A percentile compares a stretch with the other conserved stretches of the same genome.
These are phyloP conservation scores for Cryoendolithus antarcticus DNA, from an alignment of 2,329 filamentous ascomycete species.

Conservation along the genomic window DNA sequence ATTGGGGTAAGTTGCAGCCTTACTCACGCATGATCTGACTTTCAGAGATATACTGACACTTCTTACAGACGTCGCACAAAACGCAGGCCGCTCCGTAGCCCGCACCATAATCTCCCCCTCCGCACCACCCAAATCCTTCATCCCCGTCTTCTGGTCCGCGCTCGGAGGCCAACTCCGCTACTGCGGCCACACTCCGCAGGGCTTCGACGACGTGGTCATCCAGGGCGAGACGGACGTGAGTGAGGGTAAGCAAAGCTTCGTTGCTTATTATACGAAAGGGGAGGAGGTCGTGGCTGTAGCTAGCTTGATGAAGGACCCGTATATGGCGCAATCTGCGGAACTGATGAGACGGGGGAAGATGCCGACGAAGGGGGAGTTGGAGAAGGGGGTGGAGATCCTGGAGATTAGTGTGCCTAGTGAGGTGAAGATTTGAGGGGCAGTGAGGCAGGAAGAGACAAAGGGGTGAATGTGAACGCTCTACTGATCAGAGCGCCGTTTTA, in stretches of 20 bases:
- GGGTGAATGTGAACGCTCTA: too few species aligned
- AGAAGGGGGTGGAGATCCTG: conserved; percentile 44
- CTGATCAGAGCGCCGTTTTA: too few species aligned
- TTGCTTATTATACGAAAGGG: conserved; percentile 77
- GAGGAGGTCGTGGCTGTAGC: conserved; percentile 83
- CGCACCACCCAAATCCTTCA: conserved; percentile 56
- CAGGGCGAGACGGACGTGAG: conserved; percentile 57
- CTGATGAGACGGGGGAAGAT: conserved; percentile 75
- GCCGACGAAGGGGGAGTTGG: conserved; percentile 66
- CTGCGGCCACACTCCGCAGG: conserved; percentile 72
- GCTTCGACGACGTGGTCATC: conserved; percentile 77
- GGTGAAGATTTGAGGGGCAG: conserved; percentile 29
- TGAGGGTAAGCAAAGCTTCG: conserved; percentile 57
- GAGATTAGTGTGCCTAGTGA: conserved; percentile 32
- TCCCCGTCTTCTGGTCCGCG: conserved; percentile 95
- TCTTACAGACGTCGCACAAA: conserved; percentile 97
- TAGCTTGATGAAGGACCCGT: conserved; percentile 79
- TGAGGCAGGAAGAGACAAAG: too few species aligned
- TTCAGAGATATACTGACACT: too few species aligned
- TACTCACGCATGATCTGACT: too few species aligned
- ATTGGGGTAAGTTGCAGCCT: too few species aligned
- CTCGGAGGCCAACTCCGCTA: conserved; percentile 82
- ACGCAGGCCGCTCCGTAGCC: conserved; percentile 71
- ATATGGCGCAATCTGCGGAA: conserved; percentile 70
- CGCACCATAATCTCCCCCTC: conserved; percentile 59